Percentiles rank a stretch among this genome's conserved stretches.
Conservation (phyloP, 2,329 filamentous ascomycete genomes). For the Celoporthe dispersa region DNA sequence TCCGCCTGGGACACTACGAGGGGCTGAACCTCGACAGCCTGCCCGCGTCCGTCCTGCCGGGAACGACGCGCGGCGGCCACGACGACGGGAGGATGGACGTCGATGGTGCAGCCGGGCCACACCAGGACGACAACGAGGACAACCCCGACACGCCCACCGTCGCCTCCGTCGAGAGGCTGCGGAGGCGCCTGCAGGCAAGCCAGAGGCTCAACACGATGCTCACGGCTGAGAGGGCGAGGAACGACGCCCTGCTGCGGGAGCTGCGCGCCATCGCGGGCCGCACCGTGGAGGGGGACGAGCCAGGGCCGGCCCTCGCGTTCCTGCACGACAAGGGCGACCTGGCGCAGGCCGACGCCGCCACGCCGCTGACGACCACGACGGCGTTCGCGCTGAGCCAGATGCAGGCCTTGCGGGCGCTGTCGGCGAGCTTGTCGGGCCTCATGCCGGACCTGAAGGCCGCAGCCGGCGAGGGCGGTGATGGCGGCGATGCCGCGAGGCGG, state of each 20-base stretch:
- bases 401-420: constrained; percentile 74
- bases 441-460: constrained; percentile 60
- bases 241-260: constrained; percentile 70
- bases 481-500: constrained; percentile 42
- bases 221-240: constrained; percentile 70
- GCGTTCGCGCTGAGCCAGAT: constrained; percentile 83
- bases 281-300: constrained; percentile 32
- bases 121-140: not conserved
- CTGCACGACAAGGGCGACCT: constrained; percentile 58
- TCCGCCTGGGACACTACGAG: constrained; percentile 85
- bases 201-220: constrained; percentile 73
- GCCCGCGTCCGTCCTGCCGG: constrained; percentile 3
- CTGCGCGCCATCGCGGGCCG: constrained; percentile 55
- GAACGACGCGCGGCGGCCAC: constrained; percentile 13
- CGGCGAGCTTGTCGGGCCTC: constrained; percentile 63
- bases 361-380: constrained; percentile 70
- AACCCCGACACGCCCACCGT: constrained; percentile 54
- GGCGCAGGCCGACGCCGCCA: constrained; percentile 53
- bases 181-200: constrained; percentile 78
- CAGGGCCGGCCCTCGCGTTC: constrained; percentile 57
- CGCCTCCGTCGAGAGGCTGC: constrained; percentile 72
- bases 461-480: not conserved
- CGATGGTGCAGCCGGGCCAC: constrained; percentile 7
- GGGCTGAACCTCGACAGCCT: constrained; percentile 55
- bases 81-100: constrained; percentile 33